A percentile compares a stretch with the other conserved stretches of the same genome.
phyloP scores from a whole-genome alignment of 2,329 filamentous ascomycete species.

The Teratosphaeria viscida region DNA sequence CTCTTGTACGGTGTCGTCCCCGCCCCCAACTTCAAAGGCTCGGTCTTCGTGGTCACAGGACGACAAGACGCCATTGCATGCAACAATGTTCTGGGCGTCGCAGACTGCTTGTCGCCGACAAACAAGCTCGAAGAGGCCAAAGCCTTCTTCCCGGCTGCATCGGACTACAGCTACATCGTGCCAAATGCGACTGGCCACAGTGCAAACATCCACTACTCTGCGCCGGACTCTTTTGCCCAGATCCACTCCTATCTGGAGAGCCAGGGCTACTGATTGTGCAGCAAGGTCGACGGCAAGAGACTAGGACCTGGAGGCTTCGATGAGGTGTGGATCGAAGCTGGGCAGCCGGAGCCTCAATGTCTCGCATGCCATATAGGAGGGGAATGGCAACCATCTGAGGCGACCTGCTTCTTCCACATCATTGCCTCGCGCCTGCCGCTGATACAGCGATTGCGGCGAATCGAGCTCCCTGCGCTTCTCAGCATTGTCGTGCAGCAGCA shows the following conservation, averaged over 20 bases:
- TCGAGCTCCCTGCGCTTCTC: too few relatives aligned
- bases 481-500: too few relatives aligned
- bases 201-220: background rate
- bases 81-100: background rate
- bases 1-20: background rate
- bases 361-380: too few relatives aligned
- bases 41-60: background rate
- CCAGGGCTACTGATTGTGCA: background rate
- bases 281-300: background rate
- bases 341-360: too few relatives aligned
- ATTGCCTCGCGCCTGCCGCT: too few relatives aligned
- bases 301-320: too few relatives aligned
- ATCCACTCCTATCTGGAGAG: background rate
- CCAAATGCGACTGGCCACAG: background rate
- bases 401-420: too few relatives aligned
- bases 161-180: background rate
- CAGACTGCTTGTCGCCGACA: background rate
- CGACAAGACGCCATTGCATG: background rate
- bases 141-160: background rate
- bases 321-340: too few relatives aligned
- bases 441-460: too few relatives aligned
- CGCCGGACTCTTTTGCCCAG: background rate
- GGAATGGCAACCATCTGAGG: too few relatives aligned
- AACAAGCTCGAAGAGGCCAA: background rate
- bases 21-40: background rate